Conservation (phyloP, 78 protist genomes). For the Dictyostelium intermedium region DNA sequence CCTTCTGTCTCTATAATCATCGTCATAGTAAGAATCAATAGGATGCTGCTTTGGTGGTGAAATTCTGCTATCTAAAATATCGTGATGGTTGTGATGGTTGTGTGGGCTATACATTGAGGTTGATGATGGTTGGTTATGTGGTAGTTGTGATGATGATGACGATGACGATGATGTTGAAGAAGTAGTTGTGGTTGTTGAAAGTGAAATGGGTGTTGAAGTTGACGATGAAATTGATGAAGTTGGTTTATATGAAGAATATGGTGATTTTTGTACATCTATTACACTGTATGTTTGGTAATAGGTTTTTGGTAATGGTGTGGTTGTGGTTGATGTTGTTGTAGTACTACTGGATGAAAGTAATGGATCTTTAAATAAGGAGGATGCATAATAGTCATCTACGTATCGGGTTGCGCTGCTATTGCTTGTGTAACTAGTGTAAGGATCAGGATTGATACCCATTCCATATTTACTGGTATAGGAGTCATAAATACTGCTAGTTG, state of each 20-base stretch:
- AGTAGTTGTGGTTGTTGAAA: neutral
- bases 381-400: neutral
- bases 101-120: neutral
- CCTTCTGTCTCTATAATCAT: neutral
- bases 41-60: slow-evolving; percentile 26
- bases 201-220: neutral
- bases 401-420: neutral
- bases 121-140: neutral
- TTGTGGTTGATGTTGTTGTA: slow-evolving; percentile 8
- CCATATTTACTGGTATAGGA: neutral
- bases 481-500: neutral
- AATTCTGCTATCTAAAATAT: slow-evolving; percentile 1
- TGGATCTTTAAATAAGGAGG: neutral
- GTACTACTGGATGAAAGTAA: neutral
- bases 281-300: neutral
- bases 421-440: neutral
- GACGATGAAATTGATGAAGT: neutral
- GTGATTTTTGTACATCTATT: slow-evolving; percentile 17
- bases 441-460: slow-evolving; percentile 6
- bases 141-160: neutral
- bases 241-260: neutral
- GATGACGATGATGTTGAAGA: neutral
- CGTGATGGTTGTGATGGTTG: neutral
- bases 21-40: neutral
- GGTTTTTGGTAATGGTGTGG: neutral